phyloP scores from a whole-genome alignment of 345 rosid species.

The Passiflora organensis region DNA sequence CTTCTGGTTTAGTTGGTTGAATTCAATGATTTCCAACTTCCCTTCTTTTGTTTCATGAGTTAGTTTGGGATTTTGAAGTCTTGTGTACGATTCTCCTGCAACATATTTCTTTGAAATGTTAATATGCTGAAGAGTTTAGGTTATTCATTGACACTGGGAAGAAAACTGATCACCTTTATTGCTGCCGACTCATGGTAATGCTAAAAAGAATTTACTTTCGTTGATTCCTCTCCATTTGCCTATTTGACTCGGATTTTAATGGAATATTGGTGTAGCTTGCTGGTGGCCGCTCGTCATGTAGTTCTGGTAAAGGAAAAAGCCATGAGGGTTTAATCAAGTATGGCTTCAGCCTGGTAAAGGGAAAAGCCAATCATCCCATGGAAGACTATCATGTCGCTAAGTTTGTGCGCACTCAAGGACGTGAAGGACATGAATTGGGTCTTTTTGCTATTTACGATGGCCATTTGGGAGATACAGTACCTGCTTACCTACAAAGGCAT shows the following conservation, averaged over 20 bases:
- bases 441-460: constrained; percentile 77
- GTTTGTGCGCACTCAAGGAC: constrained; percentile 31
- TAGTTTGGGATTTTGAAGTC: too few species aligned
- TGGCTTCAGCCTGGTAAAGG: constrained; percentile 61
- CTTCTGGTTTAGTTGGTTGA: too few species aligned
- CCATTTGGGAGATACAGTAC: constrained; percentile 59
- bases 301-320: constrained; percentile 57
- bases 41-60: too few species aligned
- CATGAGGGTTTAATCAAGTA: constrained; percentile 44
- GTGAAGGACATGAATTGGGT: constrained; percentile 48
- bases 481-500: constrained; percentile 63
- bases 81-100: too few species aligned
- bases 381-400: constrained; percentile 78
- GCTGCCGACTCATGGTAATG: too few species aligned
- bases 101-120: too few species aligned
- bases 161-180: too few species aligned
- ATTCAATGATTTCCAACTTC: too few species aligned
- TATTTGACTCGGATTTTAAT: background rate
- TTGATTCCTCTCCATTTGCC: background rate
- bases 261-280: constrained; percentile 31
- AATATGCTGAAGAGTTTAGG: too few species aligned
- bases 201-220: background rate
- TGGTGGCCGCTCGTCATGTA: constrained; percentile 49
- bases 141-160: too few species aligned
- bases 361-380: constrained; percentile 68